Base-by-base conservation (phyloP, 164 flowering plant species). In the Dillenia turbinata region DNA sequence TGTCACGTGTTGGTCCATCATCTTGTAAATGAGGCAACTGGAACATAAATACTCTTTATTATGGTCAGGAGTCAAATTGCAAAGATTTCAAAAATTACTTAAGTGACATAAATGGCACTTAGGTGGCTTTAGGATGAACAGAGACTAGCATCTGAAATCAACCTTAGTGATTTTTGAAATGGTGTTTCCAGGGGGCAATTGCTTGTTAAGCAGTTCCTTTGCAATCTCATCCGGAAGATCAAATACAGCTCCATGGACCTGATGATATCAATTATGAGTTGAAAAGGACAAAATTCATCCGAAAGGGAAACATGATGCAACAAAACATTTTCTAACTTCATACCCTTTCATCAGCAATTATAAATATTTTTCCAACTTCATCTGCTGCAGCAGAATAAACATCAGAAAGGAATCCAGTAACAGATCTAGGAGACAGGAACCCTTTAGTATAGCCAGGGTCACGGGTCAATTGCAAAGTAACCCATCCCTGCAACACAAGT, bases 201-300 rank as follows among this genome's bases (percentile, higher is more conserved):
- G 78, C 82, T 66, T 85, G 40, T 52, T 75, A 48, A 94, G 79
- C 44, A 94, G 77, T 76, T 88, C 89, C 74, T 85, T 91, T 8
- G 97, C 99, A 66, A 89, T 82, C 75, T 91, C 99, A 78, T 94
- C 96, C 3, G 99, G 99, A 61, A 94, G 85, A 82, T 94, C 99
- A 78, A 94, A 94, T 50, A 94, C 97, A 15, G 99, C 99, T 40
- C 95, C 97, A 74, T 89, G 93, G 64, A 91, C 86, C 99, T 94
- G 80, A 71, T 24, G 70, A 44, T 22, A 61, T 15, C 49, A 59
- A 52, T 45, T 19, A 56, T 46, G 13, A 61, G 19, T 52, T 19
- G 47, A 49, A 8, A n/a, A 17, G 10, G 19, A 17, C 55, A 10
- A 24, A 10, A 48, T 33, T 45, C 2, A 13, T 17, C 8, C 55